These are phyloP conservation scores for Naganishia sp. DNA, from an alignment of 1,284 basidiomycete genomes.

Conservation along the genomic window DNA sequence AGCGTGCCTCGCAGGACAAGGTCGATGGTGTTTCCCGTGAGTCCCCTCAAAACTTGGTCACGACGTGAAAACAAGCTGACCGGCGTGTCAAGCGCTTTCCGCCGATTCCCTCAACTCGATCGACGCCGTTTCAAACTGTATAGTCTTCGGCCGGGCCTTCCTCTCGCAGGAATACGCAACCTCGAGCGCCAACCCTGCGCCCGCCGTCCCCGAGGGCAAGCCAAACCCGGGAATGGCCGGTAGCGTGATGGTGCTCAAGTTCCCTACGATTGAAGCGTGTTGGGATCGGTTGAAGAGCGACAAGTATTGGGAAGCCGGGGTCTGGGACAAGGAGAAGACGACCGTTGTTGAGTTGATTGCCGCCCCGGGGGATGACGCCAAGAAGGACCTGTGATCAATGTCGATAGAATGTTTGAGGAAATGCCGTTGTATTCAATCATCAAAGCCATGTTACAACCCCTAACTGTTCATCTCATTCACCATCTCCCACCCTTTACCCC, in stretches of 20 bases:
- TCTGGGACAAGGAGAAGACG: conserved; percentile 48
- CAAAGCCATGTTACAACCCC: conserved; percentile 13
- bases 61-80: neutral
- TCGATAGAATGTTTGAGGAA: neutral
- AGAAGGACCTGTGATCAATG: conserved; percentile 3
- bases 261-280: conserved; percentile 39
- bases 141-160: conserved; percentile 35
- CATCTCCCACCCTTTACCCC: conserved; percentile 95
- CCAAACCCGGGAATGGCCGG: conserved; percentile 43
- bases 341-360: conserved; percentile 43
- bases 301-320: conserved; percentile 49
- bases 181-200: conserved; percentile 12
- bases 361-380: conserved; percentile 30
- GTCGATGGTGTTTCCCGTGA: conserved; percentile 39
- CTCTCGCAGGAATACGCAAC: conserved; percentile 26
- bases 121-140: conserved; percentile 16
- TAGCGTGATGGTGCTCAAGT: conserved; percentile 45
- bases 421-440: neutral
- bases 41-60: conserved; percentile 11
- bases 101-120: conserved; percentile 10
- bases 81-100: conserved; percentile 21
- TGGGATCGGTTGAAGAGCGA: conserved; percentile 48
- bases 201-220: conserved; percentile 10
- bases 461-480: conserved; percentile 88
- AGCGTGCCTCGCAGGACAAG: conserved; percentile 39